These are phyloP conservation scores for Spathaspora sp. DNA, from an alignment of 805 yeast genomes.

Conservation along the genomic window DNA sequence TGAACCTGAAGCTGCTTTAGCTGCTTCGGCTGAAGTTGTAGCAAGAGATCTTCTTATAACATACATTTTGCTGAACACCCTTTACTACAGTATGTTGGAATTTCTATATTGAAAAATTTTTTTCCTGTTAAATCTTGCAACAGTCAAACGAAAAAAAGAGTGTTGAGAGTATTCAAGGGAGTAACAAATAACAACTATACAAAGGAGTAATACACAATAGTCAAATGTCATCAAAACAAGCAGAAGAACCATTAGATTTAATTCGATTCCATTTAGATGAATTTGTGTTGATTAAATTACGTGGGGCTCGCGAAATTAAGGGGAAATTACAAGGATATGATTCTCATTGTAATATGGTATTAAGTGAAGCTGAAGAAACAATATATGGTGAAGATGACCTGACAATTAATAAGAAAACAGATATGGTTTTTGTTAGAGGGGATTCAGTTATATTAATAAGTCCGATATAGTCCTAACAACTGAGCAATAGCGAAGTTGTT, in stretches of 20 bases:
- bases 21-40: conserved; percentile 16
- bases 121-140: neutral
- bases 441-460: conserved; percentile 88
- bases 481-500: too few relatives aligned
- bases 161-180: too few relatives aligned
- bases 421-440: conserved; percentile 96
- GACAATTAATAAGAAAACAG: conserved; percentile 55
- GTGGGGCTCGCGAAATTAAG: conserved; percentile 90
- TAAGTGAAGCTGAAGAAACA: conserved; percentile 88
- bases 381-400: conserved; percentile 54
- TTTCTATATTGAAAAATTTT: neutral
- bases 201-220: too few relatives aligned
- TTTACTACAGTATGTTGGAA: neutral
- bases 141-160: neutral
- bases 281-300: conserved; percentile 76
- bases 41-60: conserved; percentile 18
- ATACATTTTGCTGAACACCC: neutral
- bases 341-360: conserved; percentile 92
- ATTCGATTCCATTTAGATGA: conserved; percentile 86
- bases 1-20: neutral
- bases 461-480: conserved; percentile 19
- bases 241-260: conserved; percentile 81
- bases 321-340: conserved; percentile 94
- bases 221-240: neutral
- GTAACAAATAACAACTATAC: neutral